Evolutionary conservation across 768 basidiomycete genomes (phyloP), one percentile per base, ranked within the genome.

Genomic region (Dioszegia crocea): DNA sequence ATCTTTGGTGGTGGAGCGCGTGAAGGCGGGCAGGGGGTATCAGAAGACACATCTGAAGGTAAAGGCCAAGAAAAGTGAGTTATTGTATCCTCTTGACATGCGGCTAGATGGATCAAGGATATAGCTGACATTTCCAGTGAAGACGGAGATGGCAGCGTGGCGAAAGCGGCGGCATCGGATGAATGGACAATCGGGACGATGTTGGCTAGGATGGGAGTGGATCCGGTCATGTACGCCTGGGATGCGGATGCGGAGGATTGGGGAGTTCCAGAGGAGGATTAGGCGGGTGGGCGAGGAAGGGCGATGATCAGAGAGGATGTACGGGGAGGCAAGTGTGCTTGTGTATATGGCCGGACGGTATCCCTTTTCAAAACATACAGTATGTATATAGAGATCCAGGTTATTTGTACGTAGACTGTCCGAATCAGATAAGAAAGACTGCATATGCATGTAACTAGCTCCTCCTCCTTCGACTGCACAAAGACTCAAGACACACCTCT

Each of bases 171-270:
- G 11, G 54, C 27, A 16, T 19, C 41, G 4, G 26, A 38, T 14
- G 51, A 53, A 11, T 56, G 60, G 53, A 43, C 43, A 54, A 64
- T 51, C 73, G 75, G 75, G 56, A 65, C 47, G 61, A 64, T 76
- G 68, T 66, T 76, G 60, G 49, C 44, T 24, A 47, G 49, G 46
- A 57, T 69, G 24, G 50, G 61, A 31, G 72, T 75, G 8, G 73
- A 76, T 41, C 73, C 75, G 10, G 59, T 29, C 12, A 51, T 75
- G 23, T 59, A 75, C 4, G 75, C 71, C 1, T 76, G 70, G 73
- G 56, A 74, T 49, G 61, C 48, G 3, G 68, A 61, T 5, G 46
- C 43, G 0, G 71, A 72, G 44, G 73, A 73, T 45, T 76, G 75
- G 75, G 46, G 46, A 5, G 60, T 63, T 14, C 31, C 29, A 23